These are phyloP conservation scores for Corynascus novoguineensis DNA, from an alignment of 495 filamentous ascomycete genomes.

Conservation along the genomic window DNA sequence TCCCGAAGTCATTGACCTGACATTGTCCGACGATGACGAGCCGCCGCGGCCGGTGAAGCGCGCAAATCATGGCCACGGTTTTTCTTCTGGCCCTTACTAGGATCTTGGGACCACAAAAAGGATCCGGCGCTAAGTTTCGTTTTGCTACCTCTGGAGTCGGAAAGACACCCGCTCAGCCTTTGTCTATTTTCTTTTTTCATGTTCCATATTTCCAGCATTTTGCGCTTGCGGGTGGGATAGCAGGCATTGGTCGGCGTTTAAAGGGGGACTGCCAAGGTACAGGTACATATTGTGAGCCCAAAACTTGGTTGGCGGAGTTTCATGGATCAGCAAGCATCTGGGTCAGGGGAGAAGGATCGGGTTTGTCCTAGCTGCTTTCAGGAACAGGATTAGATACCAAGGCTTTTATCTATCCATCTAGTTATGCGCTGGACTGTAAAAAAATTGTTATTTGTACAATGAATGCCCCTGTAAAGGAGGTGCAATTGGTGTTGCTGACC, in stretches of 20 bases:
- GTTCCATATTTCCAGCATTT: neutral
- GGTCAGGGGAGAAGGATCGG: neutral
- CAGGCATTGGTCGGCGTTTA: slow-evolving; percentile 7
- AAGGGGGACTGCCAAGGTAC: neutral
- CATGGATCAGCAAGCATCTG: neutral
- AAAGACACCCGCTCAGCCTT: neutral
- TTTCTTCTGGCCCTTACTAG: slow-evolving; percentile 5
- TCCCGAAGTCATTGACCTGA: slow-evolving; percentile 72
- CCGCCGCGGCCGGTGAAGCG: slow-evolving; percentile 54
- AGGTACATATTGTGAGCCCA: neutral
- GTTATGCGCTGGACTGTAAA: neutral
- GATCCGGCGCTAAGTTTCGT: neutral
- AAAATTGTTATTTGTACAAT: neutral
- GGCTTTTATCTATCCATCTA: neutral
- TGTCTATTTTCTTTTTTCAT: neutral
- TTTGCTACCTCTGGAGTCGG: neutral
- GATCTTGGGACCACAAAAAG: neutral
- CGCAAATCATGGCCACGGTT: slow-evolving; percentile 27
- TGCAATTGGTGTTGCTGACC: neutral
- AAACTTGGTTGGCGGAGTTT: neutral
- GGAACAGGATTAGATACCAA: neutral
- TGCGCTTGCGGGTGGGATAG: neutral
- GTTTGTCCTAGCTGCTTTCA: neutral
- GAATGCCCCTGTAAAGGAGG: too few relatives aligned
- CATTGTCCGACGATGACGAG: slow-evolving; percentile 67